These are phyloP conservation scores for Baorangia bicolor DNA, from an alignment of 768 basidiomycete species.

Conservation along the genomic window DNA sequence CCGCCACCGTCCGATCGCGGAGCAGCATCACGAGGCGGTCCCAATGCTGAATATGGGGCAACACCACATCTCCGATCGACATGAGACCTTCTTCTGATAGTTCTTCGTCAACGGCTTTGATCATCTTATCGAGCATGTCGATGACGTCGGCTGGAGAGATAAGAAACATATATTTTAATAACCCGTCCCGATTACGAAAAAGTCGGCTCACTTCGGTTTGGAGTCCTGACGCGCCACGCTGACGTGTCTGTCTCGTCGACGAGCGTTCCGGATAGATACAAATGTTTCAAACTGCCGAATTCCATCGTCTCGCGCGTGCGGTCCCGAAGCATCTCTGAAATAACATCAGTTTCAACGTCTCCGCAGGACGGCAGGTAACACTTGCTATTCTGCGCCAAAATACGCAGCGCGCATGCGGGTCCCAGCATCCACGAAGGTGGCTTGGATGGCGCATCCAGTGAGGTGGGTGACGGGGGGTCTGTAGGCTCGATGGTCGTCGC, in stretches of 20 bases:
- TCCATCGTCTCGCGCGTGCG: neutral
- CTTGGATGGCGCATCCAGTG: neutral
- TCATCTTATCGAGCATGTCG: constrained; percentile 20
- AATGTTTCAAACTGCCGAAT: constrained; percentile 18
- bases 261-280: constrained; percentile 16
- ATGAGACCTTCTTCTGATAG: constrained; percentile 17
- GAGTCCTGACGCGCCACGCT: constrained; percentile 15
- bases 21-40: constrained; percentile 9
- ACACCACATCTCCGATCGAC: constrained; percentile 14
- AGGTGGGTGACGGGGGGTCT: neutral
- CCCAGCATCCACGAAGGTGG: constrained; percentile 24
- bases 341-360: neutral
- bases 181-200: neutral
- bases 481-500: neutral
- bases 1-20: neutral
- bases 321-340: constrained; percentile 11
- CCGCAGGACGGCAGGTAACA: neutral
- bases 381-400: constrained; percentile 16
- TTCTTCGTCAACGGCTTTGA: constrained; percentile 17
- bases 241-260: constrained; percentile 15
- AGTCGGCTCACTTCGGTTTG: constrained; percentile 12
- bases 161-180: neutral
- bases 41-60: constrained; percentile 24
- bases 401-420: constrained; percentile 24
- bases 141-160: constrained; percentile 12